Evolutionary conservation across 345 rosid species (phyloP).

Genomic region (Tarenaya hassleriana): DNA sequence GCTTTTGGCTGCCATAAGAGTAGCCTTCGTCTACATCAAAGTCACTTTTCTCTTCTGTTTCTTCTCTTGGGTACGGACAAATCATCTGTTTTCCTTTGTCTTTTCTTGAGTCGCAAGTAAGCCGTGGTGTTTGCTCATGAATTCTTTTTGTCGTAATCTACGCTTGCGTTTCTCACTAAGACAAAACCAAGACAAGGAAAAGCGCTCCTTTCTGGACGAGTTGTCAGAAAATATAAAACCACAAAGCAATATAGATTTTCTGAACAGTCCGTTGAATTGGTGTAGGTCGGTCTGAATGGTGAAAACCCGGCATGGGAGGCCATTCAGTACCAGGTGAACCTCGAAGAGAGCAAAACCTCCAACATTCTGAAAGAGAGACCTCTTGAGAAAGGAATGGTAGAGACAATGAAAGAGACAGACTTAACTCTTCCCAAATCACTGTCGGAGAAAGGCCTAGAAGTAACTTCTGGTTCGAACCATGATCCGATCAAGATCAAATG

Average conservation of each 20-base stretch:
- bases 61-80: conserved; percentile 44
- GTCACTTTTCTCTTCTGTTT: conserved; percentile 39
- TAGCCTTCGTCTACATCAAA: conserved; percentile 46
- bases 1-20: conserved; percentile 36
- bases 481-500: conserved; percentile 37
- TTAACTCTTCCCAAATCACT: conserved; percentile 27
- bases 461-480: conserved; percentile 25
- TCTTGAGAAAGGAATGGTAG: conserved; percentile 37
- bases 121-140: no score
- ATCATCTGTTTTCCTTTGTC: neutral
- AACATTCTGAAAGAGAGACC: conserved; percentile 31
- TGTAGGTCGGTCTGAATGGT: conserved; percentile 40
- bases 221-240: neutral
- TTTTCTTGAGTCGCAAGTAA: neutral
- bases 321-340: conserved; percentile 48
- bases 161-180: no score
- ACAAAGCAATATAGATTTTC: neutral
- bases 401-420: no score
- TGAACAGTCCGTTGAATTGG: no score
- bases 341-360: conserved; percentile 16
- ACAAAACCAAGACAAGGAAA: no score
- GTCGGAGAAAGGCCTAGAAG: conserved; percentile 34
- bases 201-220: neutral
- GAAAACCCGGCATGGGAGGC: conserved; percentile 61
- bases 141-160: no score